A percentile compares a stretch with the other conserved stretches of the same genome.
Conservation (phyloP, 169 alveolate genomes). For the Plasmodium berghei region DNA sequence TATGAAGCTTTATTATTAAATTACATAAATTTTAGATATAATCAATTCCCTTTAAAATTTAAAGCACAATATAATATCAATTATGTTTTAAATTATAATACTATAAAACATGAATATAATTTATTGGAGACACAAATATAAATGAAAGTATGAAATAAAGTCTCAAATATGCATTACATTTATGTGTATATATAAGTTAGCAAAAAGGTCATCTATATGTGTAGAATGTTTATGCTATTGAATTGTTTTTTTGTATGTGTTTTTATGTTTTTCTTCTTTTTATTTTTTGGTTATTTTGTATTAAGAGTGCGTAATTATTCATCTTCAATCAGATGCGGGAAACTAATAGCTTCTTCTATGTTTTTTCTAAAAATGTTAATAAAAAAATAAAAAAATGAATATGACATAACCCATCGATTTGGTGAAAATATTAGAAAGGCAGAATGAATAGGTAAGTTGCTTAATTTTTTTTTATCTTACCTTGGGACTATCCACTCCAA, state of each 20-base stretch:
- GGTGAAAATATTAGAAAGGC: too few relatives aligned
- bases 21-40: conserved; percentile 45
- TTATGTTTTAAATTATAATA: conserved; percentile 81
- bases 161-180: too few relatives aligned
- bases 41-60: conserved; percentile 38
- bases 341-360: conserved; percentile 64
- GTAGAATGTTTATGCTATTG: too few relatives aligned
- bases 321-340: conserved; percentile 51
- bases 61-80: conserved; percentile 80
- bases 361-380: conserved; percentile 12
- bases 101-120: conserved; percentile 78
- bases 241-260: too few relatives aligned
- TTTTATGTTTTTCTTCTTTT: too few relatives aligned
- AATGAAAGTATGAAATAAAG: neutral
- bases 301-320: neutral
- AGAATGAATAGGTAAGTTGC: too few relatives aligned
- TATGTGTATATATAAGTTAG: too few relatives aligned
- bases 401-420: too few relatives aligned
- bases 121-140: conserved; percentile 36
- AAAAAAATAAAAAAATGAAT: too few relatives aligned
- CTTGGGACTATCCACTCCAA: conserved; percentile 68
- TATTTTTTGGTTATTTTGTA: too few relatives aligned
- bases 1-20: conserved; percentile 31
- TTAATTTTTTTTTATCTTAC: neutral
- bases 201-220: too few relatives aligned